These are phyloP conservation scores for Parachlorella kessleri DNA, from an alignment of 139 green algal species.

Conservation along the genomic window DNA sequence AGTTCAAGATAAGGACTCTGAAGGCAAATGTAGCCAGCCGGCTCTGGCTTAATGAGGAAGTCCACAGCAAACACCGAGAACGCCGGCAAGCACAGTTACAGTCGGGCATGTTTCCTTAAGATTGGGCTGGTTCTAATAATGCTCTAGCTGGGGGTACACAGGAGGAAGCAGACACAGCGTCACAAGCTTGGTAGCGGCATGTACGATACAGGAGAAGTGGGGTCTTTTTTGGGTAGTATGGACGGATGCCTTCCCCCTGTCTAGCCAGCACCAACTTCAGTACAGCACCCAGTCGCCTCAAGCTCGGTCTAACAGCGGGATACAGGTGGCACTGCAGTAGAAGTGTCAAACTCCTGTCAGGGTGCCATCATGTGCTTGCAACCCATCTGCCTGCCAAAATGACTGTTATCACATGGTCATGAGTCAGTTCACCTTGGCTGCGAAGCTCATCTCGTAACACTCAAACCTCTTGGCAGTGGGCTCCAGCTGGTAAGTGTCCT, in stretches of 20 bases:
- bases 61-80: neutral
- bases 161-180: too few species aligned
- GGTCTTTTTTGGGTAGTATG: too few species aligned
- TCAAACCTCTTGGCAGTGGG: conserved; percentile 60
- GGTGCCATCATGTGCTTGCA: neutral
- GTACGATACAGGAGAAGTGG: too few species aligned
- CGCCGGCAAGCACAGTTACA: neutral
- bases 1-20: too few species aligned
- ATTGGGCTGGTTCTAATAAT: neutral
- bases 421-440: conserved; percentile 71
- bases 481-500: conserved; percentile 43
- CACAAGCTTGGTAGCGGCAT: too few species aligned
- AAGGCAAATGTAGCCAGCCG: too few species aligned
- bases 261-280: neutral
- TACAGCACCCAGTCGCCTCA: neutral
- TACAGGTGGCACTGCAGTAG: neutral
- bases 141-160: neutral
- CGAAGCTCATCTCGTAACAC: conserved; percentile 69
- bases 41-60: too few species aligned
- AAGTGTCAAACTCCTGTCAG: neutral
- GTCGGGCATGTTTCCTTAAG: neutral
- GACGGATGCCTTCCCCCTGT: too few species aligned
- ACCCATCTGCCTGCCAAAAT: too few species aligned
- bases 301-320: neutral
- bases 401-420: too few species aligned